Base-by-base conservation (phyloP, 2,329 filamentous ascomycete genomes). In the Alternaria sp. region DNA sequence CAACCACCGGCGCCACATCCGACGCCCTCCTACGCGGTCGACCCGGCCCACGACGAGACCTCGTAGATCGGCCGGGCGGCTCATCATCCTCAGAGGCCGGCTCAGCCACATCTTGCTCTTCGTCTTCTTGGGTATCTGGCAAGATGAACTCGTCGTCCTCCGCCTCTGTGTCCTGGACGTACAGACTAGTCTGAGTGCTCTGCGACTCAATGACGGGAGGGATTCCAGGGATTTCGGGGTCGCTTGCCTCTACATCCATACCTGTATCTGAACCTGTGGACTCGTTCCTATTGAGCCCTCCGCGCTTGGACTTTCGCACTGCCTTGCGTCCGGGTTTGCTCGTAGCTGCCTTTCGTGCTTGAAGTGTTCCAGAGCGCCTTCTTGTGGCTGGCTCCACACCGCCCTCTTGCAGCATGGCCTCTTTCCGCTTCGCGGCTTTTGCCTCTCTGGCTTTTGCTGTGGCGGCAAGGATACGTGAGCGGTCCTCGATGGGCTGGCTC, bases 371-470 rank as follows among this genome's bases (percentile, higher is more conserved):
- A 41, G 51, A 54, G 15, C 30, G 49, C 30, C 30, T 26, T 11
- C 25, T 41, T 15, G 51, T 30, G 15, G 28, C 15, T 20, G 23
- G 4, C n/a, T 47, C n/a, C 18, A 23, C 37, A 5, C 37, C 51
- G 9, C 59, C 25, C 41, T 59, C 60, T 37, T 60, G 64, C 20
- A 60, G 55, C 45, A 50, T 61, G 9, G 53, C 58, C 43, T 57
- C 61, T 46, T 51, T 55, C 15, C 59, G 61, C 41, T 69, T 71
- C 6, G 56, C 61, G 7, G 61, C 65, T 41, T 63, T 67, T 12
- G 60, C 68, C 23, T 63, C 67, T 62, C 68, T 65, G 15, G 68
- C 67, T 51, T 65, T 71, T 14, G 54, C 61, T 10, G 58, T 41
- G 10, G 56, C 58, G 43, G 59, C 57, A 1, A 62, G 18, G 6